phyloP scores from a whole-genome alignment of 1,284 basidiomycete species.

The Abortiporus biennis region DNA sequence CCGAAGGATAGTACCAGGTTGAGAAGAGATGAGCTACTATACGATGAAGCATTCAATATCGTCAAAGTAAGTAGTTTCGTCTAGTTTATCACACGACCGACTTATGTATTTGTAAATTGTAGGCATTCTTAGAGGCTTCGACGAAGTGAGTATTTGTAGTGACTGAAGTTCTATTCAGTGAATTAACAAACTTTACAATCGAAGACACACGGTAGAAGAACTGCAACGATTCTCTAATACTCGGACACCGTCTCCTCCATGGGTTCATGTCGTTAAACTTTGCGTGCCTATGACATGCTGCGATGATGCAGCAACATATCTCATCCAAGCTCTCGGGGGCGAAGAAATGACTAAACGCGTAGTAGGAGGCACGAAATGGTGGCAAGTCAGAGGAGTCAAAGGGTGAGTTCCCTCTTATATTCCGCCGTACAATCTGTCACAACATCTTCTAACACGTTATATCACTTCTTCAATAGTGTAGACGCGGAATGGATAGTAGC shows the following conservation, averaged over 20 bases:
- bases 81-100: not conserved
- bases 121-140: conserved; percentile 45
- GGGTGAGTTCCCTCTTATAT: conserved; percentile 41
- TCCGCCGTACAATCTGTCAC: not conserved
- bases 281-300: conserved; percentile 73
- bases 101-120: not conserved
- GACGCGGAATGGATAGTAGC: conserved; percentile 89
- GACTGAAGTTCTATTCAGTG: not conserved
- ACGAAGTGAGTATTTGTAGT: conserved; percentile 31
- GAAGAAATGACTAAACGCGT: conserved; percentile 67
- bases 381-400: conserved; percentile 82
- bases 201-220: conserved; percentile 76
- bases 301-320: conserved; percentile 68
- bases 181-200: not conserved
- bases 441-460: conserved; percentile 1
- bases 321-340: conserved; percentile 84
- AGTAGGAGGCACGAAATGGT: conserved; percentile 93
- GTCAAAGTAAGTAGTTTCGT: conserved; percentile 52
- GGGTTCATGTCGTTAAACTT: conserved; percentile 76
- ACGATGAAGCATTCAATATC: conserved; percentile 77
- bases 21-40: conserved; percentile 73
- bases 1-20: conserved; percentile 36
- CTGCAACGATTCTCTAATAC: conserved; percentile 84
- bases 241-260: conserved; percentile 83
- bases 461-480: conserved; percentile 41